Conservation (phyloP, 2,329 filamentous ascomycete species). For the Calycina herbarum region DNA sequence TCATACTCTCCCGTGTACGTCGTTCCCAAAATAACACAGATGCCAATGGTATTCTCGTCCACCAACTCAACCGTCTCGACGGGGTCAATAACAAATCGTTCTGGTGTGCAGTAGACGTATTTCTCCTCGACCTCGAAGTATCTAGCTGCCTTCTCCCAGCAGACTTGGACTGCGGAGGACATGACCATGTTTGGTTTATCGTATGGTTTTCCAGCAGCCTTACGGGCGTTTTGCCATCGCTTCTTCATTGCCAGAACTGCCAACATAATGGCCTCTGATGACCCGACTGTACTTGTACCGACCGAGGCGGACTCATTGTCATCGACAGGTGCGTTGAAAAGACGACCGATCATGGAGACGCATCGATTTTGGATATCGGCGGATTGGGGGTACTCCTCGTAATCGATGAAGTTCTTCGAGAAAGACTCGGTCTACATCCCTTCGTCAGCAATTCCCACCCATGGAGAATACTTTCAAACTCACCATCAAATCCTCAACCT, state of each 20-base stretch:
- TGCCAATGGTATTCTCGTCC: slow-evolving; percentile 79
- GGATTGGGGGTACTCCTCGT: slow-evolving; percentile 79
- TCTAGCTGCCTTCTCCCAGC: slow-evolving; percentile 89
- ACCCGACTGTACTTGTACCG: slow-evolving; percentile 86
- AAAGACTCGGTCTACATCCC: slow-evolving; percentile 67
- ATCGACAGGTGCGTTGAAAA: slow-evolving; percentile 75
- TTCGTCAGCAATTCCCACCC: background rate
- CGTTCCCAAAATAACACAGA: slow-evolving; percentile 86
- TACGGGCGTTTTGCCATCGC: slow-evolving; percentile 84
- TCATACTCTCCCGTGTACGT: slow-evolving; percentile 97
- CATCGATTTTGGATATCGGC: slow-evolving; percentile 91
- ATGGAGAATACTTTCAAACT: background rate
- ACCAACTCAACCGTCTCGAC: slow-evolving; percentile 59
- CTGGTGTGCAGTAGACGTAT: slow-evolving; percentile 64
- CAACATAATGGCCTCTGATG: slow-evolving; percentile 85
- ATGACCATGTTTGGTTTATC: slow-evolving; percentile 90
- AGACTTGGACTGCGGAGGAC: slow-evolving; percentile 94
- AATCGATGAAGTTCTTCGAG: slow-evolving; percentile 93
- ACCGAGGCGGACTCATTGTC: slow-evolving; percentile 63
- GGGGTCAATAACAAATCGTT: slow-evolving; percentile 65
- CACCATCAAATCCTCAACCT: slow-evolving; percentile 92
- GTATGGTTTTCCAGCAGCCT: slow-evolving; percentile 76
- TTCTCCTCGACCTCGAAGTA: slow-evolving; percentile 95
- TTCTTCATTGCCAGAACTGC: slow-evolving; percentile 90
- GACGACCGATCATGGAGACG: slow-evolving; percentile 83